These are phyloP conservation scores for Lachancea waltii DNA, from an alignment of 805 yeast genomes.

Conservation along the genomic window DNA sequence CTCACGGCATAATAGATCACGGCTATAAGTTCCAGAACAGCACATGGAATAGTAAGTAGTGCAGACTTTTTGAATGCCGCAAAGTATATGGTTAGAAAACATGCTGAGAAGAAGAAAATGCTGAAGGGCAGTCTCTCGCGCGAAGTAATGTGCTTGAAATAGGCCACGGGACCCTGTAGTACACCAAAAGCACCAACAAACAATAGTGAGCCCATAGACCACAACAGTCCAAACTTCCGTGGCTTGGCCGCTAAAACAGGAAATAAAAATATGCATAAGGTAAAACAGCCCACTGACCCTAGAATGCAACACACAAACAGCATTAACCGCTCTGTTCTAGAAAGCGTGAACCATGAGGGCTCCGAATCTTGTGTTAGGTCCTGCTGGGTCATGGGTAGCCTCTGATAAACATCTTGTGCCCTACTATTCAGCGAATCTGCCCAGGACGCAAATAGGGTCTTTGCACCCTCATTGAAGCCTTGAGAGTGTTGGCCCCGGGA, in stretches of 20 bases:
- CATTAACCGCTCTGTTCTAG: slow-evolving; percentile 73
- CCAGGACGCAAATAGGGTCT: slow-evolving; percentile 34
- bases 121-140: slow-evolving; percentile 76
- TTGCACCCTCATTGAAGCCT: slow-evolving; percentile 32
- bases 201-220: slow-evolving; percentile 87
- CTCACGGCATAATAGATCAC: slow-evolving; percentile 86
- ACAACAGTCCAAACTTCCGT: slow-evolving; percentile 78
- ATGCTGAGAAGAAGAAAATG: slow-evolving; percentile 70
- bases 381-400: slow-evolving; percentile 57
- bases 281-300: slow-evolving; percentile 76
- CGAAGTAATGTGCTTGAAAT: slow-evolving; percentile 65
- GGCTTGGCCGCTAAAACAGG: slow-evolving; percentile 89
- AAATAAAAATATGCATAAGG: slow-evolving; percentile 71
- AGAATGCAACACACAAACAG: slow-evolving; percentile 71
- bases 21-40: slow-evolving; percentile 72
- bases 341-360: slow-evolving; percentile 68
- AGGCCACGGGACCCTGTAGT: slow-evolving; percentile 86
- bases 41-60: slow-evolving; percentile 66
- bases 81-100: slow-evolving; percentile 69
- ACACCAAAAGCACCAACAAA: slow-evolving; percentile 88
- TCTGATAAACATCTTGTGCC: slow-evolving; percentile 53
- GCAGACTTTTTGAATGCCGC: slow-evolving; percentile 65
- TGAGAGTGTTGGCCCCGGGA: slow-evolving; percentile 22
- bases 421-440: slow-evolving; percentile 34
- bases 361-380: slow-evolving; percentile 47